Evolutionary conservation across 2,329 filamentous ascomycete species (phyloP), one percentile per base, ranked within the genome.

Genomic region (Aureobasidium sp.): DNA sequence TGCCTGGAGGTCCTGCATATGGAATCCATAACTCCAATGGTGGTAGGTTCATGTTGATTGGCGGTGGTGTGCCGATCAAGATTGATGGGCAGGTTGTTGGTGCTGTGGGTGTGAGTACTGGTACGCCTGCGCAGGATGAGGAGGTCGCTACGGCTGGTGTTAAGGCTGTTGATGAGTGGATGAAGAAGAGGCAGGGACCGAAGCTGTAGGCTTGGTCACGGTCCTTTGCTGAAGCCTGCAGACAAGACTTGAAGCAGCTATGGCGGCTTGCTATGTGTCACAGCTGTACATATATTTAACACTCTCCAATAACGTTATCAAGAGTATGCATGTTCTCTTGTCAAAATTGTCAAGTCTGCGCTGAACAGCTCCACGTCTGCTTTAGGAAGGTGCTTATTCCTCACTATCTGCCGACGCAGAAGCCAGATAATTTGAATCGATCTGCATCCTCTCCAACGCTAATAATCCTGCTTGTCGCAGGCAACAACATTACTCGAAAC

Each of bases 31-130:
- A 76, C 44, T 74, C 65, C 21, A 80, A 80, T 62, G 72, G 73
- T 11, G 77, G 77, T 5, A 62, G 75, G 38, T 80, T 80, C 56
- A 75, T 66, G 62, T 72, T 76, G 6, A 76, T 80, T 60, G 77
- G 73, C 2, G 77, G 78, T 7, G 78, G 77, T 1, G 61, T 80
- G 3, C 77, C 77, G 3, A 73, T 80, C 58, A 59, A 70, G 32
- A 68, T 74, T 34, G 70, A 73, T 47, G 76, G 76, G 2, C 64
- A 69, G 30, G 72, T 79, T 4, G 69, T 80, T 2, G 78, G 78
- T 0, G 78, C 76, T 2, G 70, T 80, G 54, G 78, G 77, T 0
- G 77, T 77, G 54, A 76, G 72, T 59, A 79, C 77, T 10, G 78
- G 78, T 19, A 77, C 74, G 49, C 77, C 77, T 44, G 68, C 68